Base-by-base conservation (phyloP, 2,329 filamentous ascomycete species). In the Fusarium sarcochroum region DNA sequence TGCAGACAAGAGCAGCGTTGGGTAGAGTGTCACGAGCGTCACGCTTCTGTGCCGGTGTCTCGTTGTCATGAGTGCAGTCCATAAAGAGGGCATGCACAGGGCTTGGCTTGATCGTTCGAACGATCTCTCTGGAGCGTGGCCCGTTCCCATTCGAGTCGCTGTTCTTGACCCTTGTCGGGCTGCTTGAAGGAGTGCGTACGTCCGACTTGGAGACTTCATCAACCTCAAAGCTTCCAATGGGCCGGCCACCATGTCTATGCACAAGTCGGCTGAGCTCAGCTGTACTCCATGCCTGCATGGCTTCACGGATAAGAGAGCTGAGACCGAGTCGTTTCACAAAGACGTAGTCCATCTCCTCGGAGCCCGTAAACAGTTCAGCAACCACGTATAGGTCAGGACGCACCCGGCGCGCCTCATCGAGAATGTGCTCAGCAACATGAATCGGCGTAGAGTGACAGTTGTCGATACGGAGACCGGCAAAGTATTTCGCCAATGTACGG, bases 41-140 rank as follows among this genome's bases (percentile, higher is more conserved):
- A 40, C 97, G 88, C 80, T 98, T 98, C 80, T 99, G 95, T 1
- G 95, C 93, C 1, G 96, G 96, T 3, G 93, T 92, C 81, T 99
- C 95, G 73, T 99, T 99, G 81, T 99, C 96, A 78, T 99, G 96
- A 0, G 97, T 99, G 80, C 97, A 99, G 78, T 99, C 97, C 94
- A 98, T 98, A 80, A 99, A 98, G 1, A 99, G 83, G 1, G 95
- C 96, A 70, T 97, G 94, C 0, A 98, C 91, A 6, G 94, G 93
- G 5, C 90, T 92, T n/a, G 92, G 90, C 70, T 93, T 93, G 79
- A 99, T 94, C 65, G 87, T 91, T 69, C 91, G 91, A 69, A 97
- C 86, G 18, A 92, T 87, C 73, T 95, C 91, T 35, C 84, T 82
- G 32, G 83, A 81, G 25, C 80, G 77, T 17, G 76, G 75, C 35